Evolutionary conservation across 805 yeast species (phyloP).

Genomic region (Monosporozyma unispora): DNA sequence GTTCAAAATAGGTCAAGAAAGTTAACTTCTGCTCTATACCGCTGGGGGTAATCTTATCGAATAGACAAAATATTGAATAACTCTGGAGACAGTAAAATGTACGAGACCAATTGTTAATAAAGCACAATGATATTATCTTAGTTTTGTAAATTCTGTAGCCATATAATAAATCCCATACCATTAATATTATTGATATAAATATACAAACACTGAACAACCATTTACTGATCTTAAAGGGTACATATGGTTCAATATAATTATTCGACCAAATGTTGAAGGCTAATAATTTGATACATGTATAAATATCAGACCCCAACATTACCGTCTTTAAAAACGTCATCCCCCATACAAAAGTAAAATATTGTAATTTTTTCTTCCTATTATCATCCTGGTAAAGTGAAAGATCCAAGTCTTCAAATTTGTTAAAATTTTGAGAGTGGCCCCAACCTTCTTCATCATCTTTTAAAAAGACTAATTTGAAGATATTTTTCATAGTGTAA

Average conservation of each 20-base stretch:
- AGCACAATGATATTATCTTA: constrained; percentile 57
- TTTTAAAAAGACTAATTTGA: not conserved
- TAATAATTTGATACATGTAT: constrained; percentile 65
- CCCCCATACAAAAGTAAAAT: constrained; percentile 18
- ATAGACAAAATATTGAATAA: constrained; percentile 64
- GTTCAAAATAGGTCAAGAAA: constrained; percentile 53
- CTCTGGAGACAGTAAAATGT: constrained; percentile 45
- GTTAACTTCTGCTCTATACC: constrained; percentile 58
- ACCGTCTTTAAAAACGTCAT: constrained; percentile 42
- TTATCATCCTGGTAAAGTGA: constrained; percentile 15
- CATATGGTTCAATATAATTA: constrained; percentile 38
- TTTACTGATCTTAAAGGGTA: constrained; percentile 43
- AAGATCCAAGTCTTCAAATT: constrained; percentile 22
- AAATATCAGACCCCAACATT: constrained; percentile 60
- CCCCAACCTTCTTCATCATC: constrained; percentile 6
- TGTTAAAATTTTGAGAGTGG: constrained; percentile 14
- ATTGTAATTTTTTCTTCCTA: constrained; percentile 17
- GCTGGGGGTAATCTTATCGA: constrained; percentile 59
- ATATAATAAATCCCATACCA: constrained; percentile 47
- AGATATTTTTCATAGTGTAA: not conserved
- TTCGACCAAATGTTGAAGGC: constrained; percentile 66
- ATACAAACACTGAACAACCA: constrained; percentile 83
- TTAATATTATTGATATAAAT: constrained; percentile 51
- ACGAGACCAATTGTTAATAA: constrained; percentile 57
- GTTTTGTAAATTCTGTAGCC: constrained; percentile 53